Conservation (phyloP, 2,329 filamentous ascomycete species). For the Ambrosiella cleistominuta region DNA sequence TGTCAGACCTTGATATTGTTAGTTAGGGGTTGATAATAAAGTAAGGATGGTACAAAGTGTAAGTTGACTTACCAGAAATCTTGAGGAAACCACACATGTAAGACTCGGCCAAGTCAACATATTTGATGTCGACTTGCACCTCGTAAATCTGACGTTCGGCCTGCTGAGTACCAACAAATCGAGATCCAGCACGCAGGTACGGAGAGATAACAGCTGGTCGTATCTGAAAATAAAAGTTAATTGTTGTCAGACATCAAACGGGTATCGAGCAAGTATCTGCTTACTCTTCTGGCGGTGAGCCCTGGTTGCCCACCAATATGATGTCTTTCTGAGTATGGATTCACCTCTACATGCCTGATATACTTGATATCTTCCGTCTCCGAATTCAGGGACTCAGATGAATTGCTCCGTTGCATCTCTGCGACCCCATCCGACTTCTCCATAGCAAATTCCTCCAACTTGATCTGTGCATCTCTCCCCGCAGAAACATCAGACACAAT, state of each 20-base stretch:
- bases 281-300: slow-evolving; percentile 1
- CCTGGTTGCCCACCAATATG: neutral
- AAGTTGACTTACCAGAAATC: slow-evolving; percentile 61
- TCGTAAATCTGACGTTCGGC: slow-evolving; percentile 88
- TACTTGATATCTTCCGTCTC: neutral
- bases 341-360: neutral
- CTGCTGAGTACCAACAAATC: slow-evolving; percentile 77
- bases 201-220: slow-evolving; percentile 59
- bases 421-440: neutral
- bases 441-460: neutral
- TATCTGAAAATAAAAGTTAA: neutral
- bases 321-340: neutral
- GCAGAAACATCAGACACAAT: neutral
- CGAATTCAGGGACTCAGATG: neutral
- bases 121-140: slow-evolving; percentile 91
- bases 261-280: neutral
- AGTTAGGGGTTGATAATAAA: slow-evolving; percentile 14
- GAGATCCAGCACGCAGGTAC: slow-evolving; percentile 71
- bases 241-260: neutral
- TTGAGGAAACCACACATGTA: slow-evolving; percentile 88
- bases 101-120: slow-evolving; percentile 85
- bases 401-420: neutral
- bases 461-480: neutral
- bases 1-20: slow-evolving; percentile 50
- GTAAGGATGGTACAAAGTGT: slow-evolving; percentile 2